phyloP scores from a whole-genome alignment of 2,329 filamentous ascomycete genomes.

The Sporothrix phasma region DNA sequence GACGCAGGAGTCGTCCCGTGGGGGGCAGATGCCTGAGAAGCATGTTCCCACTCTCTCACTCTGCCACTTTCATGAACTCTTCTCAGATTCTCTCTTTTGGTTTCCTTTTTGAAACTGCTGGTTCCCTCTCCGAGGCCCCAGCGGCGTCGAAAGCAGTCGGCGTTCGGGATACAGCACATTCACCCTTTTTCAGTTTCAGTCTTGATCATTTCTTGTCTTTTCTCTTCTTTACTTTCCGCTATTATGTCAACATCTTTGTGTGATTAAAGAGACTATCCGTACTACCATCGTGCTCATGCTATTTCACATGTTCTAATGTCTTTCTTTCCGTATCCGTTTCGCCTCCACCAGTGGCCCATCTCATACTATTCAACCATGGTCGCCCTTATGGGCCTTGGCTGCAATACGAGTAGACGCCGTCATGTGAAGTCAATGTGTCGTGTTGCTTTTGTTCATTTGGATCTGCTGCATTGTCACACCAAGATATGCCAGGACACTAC shows the following conservation, averaged over 20 bases:
- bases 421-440: too few species aligned
- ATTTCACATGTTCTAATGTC: too few species aligned
- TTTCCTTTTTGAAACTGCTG: background rate
- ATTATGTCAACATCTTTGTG: background rate
- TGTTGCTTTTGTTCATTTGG: too few species aligned
- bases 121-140: background rate
- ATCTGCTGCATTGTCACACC: too few species aligned
- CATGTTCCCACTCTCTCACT: background rate
- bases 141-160: background rate
- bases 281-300: background rate
- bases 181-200: background rate
- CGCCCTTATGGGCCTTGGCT: too few species aligned
- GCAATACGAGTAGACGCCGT: too few species aligned
- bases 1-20: background rate
- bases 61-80: background rate
- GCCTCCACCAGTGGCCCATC: background rate
- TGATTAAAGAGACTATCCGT: background rate
- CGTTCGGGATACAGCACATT: constrained; percentile 5
- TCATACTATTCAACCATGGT: too few species aligned
- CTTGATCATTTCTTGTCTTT: background rate
- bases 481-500: too few species aligned
- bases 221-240: background rate
- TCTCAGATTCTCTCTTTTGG: background rate
- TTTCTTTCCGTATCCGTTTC: background rate
- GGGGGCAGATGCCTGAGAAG: background rate